Conservation (phyloP, 192 early-diverging fungal genomes). For the Thoreauomyces humboldtii region DNA sequence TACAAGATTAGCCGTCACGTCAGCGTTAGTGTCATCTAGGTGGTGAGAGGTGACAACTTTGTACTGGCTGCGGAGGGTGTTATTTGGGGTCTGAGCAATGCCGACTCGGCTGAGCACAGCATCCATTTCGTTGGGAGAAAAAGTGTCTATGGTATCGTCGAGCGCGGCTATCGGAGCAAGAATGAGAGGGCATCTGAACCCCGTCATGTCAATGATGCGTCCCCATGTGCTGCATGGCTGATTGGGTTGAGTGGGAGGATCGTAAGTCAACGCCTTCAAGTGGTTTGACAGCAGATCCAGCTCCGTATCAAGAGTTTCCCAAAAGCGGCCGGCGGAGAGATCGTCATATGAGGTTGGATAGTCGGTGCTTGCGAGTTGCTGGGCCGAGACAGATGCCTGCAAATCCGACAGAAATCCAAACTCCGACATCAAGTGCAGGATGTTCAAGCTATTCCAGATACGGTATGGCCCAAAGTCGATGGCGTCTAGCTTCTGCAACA, state of each 20-base stretch:
- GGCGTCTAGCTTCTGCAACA: background rate
- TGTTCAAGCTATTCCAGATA: background rate
- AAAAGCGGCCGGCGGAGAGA: conserved; percentile 2
- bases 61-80: conserved; percentile 3
- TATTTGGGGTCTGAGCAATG: background rate
- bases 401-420: conserved; percentile 1
- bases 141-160: background rate
- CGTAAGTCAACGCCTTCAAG: background rate
- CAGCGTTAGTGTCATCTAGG: background rate
- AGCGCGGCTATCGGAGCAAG: background rate
- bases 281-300: background rate
- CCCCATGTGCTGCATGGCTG: background rate
- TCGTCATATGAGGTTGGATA: background rate
- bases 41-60: conserved; percentile 2
- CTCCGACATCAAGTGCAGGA: conserved; percentile 3
- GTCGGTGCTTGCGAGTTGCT: background rate
- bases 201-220: conserved; percentile 4
- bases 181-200: conserved; percentile 3
- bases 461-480: conserved; percentile 2
- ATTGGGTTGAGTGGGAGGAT: background rate
- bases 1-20: background rate
- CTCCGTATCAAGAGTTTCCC: conserved; percentile 1
- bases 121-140: background rate
- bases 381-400: background rate
- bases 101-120: background rate